Percentiles rank a stretch among this genome's conserved stretches.
Conservation (phyloP, 139 green algal species). For the Monoraphidium neglectum region DNA sequence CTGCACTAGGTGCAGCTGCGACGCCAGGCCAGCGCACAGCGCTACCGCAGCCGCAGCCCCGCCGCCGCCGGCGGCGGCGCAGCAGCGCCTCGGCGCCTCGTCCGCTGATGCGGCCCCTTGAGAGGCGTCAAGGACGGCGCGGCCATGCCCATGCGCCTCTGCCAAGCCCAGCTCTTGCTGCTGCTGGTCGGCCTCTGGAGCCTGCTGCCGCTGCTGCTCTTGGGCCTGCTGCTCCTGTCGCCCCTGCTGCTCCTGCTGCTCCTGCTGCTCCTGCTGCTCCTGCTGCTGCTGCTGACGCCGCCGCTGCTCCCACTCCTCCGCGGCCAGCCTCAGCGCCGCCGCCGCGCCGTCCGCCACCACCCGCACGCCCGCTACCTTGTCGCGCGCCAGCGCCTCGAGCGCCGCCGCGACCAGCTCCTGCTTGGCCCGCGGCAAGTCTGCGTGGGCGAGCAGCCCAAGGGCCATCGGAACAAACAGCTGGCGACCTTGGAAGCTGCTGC, state of each 20-base stretch:
- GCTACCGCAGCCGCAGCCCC: no score
- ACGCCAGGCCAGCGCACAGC: no score
- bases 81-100: not conserved
- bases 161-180: constrained; percentile 8
- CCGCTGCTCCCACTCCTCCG: not conserved
- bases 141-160: no score
- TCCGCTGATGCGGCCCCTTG: not conserved
- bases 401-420: constrained; percentile 20
- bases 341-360: constrained; percentile 23
- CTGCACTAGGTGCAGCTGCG: no score
- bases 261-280: not conserved
- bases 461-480: constrained; percentile 47
- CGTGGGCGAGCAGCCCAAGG: constrained; percentile 21
- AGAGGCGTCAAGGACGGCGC: no score
- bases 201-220: not conserved
- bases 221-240: constrained; percentile 5
- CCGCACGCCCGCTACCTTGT: constrained; percentile 48
- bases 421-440: constrained; percentile 5
- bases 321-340: no score
- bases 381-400: constrained; percentile 32
- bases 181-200: not conserved
- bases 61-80: not conserved
- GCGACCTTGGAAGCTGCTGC: constrained; percentile 16
- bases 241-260: constrained; percentile 17
- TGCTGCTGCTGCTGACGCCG: not conserved